These are phyloP conservation scores for Kalmusia sp. DNA, from an alignment of 2,329 filamentous ascomycete genomes.

Conservation along the genomic window DNA sequence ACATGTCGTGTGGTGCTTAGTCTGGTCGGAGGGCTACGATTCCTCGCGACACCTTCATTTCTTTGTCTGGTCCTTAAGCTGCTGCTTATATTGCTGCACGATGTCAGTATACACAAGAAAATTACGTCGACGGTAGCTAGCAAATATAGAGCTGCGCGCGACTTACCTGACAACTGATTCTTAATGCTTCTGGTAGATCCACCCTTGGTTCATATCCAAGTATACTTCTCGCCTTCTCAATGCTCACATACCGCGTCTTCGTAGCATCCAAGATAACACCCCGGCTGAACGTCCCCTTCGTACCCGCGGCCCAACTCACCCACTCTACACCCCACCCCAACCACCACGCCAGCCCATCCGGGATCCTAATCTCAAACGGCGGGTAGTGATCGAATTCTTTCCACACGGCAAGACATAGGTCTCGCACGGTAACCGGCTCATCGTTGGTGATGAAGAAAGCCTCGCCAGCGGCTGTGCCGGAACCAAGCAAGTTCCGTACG, in stretches of 20 bases:
- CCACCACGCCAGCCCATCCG: conserved; percentile 56
- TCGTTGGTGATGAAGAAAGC: conserved; percentile 92
- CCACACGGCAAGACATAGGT: conserved; percentile 84
- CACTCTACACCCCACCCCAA: conserved; percentile 56
- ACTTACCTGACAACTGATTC: conserved; percentile 36
- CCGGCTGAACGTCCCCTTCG: conserved; percentile 56
- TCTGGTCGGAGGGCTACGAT: too few relatives aligned
- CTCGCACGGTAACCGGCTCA: conserved; percentile 88
- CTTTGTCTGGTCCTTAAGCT: conserved; percentile 10
- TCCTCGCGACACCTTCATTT: too few relatives aligned
- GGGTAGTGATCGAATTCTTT: conserved; percentile 63
- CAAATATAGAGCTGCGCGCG: not conserved
- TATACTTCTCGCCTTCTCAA: conserved; percentile 58
- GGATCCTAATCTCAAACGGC: conserved; percentile 56
- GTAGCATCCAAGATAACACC: conserved; percentile 64
- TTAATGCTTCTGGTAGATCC: conserved; percentile 59
- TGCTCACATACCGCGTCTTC: conserved; percentile 60
- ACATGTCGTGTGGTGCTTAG: too few relatives aligned
- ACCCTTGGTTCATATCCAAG: conserved; percentile 62
- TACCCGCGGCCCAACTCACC: conserved; percentile 55
- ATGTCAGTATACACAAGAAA: not conserved
- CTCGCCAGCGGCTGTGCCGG: conserved; percentile 70
- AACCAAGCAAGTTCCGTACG: conserved; percentile 72
- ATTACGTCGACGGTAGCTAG: not conserved
- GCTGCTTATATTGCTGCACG: conserved; percentile 19